Evolutionary conservation across 306 rosid genomes (phyloP), one percentile per base, ranked within the genome.

Genomic region (Begonia loranthoides): DNA sequence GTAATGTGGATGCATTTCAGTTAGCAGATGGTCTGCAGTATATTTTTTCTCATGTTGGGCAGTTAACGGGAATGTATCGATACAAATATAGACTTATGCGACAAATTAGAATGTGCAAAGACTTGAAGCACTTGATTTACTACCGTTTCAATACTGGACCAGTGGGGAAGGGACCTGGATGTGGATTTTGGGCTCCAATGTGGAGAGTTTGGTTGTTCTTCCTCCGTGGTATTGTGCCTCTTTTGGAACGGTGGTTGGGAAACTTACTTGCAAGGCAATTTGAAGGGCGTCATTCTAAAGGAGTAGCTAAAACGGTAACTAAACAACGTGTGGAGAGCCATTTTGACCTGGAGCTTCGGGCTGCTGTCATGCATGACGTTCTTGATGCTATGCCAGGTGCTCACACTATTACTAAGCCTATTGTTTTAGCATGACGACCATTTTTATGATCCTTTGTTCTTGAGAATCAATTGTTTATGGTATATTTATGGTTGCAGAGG

Each of bases 151-250:
- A 92, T 71, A 92, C 99, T 51, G 99, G 99, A 15, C 99, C 99
- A 51, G 99, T 92, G 5, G 99, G 99, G 51, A 92, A 92, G 60
- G 99, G 99, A 34, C 99, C 99, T 12, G 99, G 99, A 47, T 86
- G 99, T 71, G 99, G 96, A 58, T 73, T 92, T 70, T 92, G 99
- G 99, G 99, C 99, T 6, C 99, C 99, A 0, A 92, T 92, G 99
- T 92, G 99, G 99, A 83, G 99, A 66, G 99, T 92, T 43, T 92
- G 99, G 99, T 71, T 92, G 58, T 92, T 92, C 66, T 92, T 92
- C 66, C 96, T 92, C 15, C 94, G 99, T 55, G 99, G 99, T 60
- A 92, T 92, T 41, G 99, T 92, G 58, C 96, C 99, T 45, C 96
- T 92, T 38, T 73, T 92, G 58, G 99, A 92, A 68, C 67, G 99